These are phyloP conservation scores for Avicennia marina DNA, from an alignment of 257 asterid genomes.

Conservation along the genomic window DNA sequence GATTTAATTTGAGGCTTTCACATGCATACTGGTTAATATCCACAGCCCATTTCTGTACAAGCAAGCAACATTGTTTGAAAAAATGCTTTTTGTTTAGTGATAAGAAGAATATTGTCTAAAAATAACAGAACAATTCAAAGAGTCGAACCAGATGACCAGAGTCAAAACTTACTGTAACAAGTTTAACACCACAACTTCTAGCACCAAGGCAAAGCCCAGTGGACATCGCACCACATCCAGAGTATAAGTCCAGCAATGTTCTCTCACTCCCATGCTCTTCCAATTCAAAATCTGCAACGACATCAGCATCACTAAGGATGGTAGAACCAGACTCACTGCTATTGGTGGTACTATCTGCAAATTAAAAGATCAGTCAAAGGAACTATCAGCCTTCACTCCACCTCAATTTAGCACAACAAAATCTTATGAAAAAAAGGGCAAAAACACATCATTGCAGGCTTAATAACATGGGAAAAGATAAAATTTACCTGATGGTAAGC, in stretches of 20 bases:
- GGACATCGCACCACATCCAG: constrained; percentile 99
- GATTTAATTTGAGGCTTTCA: constrained; percentile 60
- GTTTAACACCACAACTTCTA: constrained; percentile 51
- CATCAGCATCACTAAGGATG: constrained; percentile 48
- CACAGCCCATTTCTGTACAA: constrained; percentile 82
- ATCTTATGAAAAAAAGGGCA: background rate
- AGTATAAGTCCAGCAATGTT: constrained; percentile 57
- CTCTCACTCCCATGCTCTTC: constrained; percentile 28
- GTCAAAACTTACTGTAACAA: constrained; percentile 53
- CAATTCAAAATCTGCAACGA: constrained; percentile 8
- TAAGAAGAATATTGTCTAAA: no score
- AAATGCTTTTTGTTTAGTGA: no score
- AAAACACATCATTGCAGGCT: no score
- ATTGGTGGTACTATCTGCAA: constrained; percentile 32
- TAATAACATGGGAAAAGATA: background rate
- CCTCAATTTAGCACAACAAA: background rate
- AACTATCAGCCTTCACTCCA: background rate
- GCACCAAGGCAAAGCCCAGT: constrained; percentile 88
- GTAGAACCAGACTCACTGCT: constrained; percentile 54
- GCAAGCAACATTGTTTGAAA: background rate
- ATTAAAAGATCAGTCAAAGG: background rate
- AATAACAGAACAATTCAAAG: background rate
- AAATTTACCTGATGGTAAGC: constrained; percentile 41
- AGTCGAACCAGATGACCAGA: background rate
- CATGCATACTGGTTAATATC: constrained; percentile 68